Evolutionary conservation across 2,329 filamentous ascomycete species (phyloP).

Genomic region (Phialophora tarda): DNA sequence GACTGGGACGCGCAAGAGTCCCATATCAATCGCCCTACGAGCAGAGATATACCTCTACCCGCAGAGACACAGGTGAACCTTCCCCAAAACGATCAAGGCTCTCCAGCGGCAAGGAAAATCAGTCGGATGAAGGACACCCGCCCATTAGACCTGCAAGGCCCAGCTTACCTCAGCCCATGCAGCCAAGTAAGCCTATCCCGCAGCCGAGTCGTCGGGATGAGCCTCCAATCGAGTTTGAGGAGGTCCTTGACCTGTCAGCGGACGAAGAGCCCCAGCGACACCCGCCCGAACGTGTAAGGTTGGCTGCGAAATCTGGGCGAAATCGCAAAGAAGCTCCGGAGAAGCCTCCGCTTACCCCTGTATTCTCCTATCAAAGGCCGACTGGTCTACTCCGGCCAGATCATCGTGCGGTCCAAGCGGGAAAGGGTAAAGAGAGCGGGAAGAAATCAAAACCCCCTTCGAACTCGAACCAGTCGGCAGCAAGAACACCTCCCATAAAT

Average conservation of each 20-base stretch:
- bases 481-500: neutral
- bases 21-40: slow-evolving; percentile 70
- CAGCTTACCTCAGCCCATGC: slow-evolving; percentile 26
- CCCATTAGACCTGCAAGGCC: slow-evolving; percentile 5
- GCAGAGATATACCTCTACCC: slow-evolving; percentile 49
- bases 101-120: slow-evolving; percentile 34
- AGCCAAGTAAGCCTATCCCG: slow-evolving; percentile 13
- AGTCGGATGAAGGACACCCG: neutral
- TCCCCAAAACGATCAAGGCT: slow-evolving; percentile 46
- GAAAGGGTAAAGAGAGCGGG: neutral
- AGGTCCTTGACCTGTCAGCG: slow-evolving; percentile 34
- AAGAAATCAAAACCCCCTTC: neutral
- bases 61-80: slow-evolving; percentile 37
- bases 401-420: neutral
- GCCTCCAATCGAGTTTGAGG: slow-evolving; percentile 18
- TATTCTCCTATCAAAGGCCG: neutral
- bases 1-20: slow-evolving; percentile 65
- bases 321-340: slow-evolving; percentile 6
- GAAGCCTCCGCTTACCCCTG: slow-evolving; percentile 4
- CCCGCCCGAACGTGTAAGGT: neutral
- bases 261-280: slow-evolving; percentile 28
- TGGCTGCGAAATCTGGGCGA: neutral
- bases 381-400: neutral
- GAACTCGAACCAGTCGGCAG: neutral
- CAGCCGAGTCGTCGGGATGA: neutral